Evolutionary conservation across 2,329 filamentous ascomycete genomes (phyloP).

Genomic region (Anthostomella pinea): DNA sequence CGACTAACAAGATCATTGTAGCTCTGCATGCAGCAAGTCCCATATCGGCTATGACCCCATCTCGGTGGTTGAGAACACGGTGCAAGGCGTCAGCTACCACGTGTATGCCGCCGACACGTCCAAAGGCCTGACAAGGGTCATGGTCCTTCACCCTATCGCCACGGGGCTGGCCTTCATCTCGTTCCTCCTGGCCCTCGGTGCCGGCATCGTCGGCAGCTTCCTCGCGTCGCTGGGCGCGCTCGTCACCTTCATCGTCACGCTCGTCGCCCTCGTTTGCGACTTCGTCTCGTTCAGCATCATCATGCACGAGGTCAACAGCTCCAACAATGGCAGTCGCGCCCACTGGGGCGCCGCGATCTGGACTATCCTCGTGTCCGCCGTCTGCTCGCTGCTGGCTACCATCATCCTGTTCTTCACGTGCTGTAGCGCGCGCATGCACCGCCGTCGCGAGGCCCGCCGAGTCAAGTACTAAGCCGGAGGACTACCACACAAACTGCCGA

Average conservation of each 20-base stretch:
- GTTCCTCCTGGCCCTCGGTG: conserved; percentile 42
- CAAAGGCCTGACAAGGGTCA: conserved; percentile 40
- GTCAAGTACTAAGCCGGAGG: too few relatives aligned
- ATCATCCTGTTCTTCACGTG: conserved; percentile 60
- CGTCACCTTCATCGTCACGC: conserved; percentile 40
- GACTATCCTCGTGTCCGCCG: conserved; percentile 55
- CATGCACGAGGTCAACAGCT: conserved; percentile 21
- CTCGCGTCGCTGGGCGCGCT: conserved; percentile 36
- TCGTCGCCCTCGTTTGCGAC: conserved; percentile 43
- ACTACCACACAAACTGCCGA: too few relatives aligned
- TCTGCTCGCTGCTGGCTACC: conserved; percentile 53
- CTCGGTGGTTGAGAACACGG: conserved; percentile 15
- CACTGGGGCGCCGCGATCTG: conserved; percentile 55
- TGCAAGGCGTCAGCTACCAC: conserved; percentile 30
- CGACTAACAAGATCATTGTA: conserved; percentile 9
- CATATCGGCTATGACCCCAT: conserved; percentile 28
- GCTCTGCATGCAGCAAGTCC: conserved; percentile 20
- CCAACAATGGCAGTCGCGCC: conserved; percentile 35
- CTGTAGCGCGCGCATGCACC: conserved; percentile 49
- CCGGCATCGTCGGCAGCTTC: conserved; percentile 41
- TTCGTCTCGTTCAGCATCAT: conserved; percentile 41
- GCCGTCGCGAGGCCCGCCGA: conserved; percentile 32
- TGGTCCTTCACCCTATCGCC: conserved; percentile 39
- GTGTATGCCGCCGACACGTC: conserved; percentile 36
- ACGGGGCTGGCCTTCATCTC: conserved; percentile 40